Base-by-base conservation (phyloP, 1,284 basidiomycete species). In the Anthracocystis setariae region DNA sequence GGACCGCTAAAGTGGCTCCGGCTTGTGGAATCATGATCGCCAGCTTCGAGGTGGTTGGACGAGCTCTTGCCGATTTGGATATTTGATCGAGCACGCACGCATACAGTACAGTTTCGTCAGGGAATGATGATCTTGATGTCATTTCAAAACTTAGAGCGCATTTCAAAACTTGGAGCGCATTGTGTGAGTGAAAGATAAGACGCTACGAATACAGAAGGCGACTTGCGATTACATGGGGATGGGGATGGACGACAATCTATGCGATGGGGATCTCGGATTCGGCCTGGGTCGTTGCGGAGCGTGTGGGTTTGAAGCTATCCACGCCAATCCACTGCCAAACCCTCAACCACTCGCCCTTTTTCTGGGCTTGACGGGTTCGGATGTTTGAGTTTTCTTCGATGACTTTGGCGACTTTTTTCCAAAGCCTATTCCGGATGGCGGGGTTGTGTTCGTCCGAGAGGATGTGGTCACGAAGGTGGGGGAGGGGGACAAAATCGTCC, bases 1-100 rank as follows among this genome's bases (percentile, higher is more conserved):
- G 95, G 33, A 89, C 95, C 51, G 93, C 90, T 27, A 98, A 98
- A 84, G 94, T 98, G 70, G 95, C 94, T 4, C 96, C 96, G n/a
- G 94, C 96, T 24, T 98, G 96, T 84, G 95, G 95, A 27, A 91
- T 95, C 69, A 94, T 95, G 93, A 97, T 98, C 82, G 90, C 91
- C 55, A 93, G 90, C 80, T 98, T 92, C 82, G 94, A 98, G 88
- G 93, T 85, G 21, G 85, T 86, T 3, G 78, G 79, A 2, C 54
- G 74, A 3, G 42, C 40, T 5, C 44, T 76, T 18, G 73, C 69
- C 8, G 73, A 73, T 56, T 20, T 72, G 18, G 63, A 72, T 12
- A 29, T 69, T 37, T 64, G 37, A 33, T n/a, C n/a, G n/a, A n/a
- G n/a, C n/a, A n/a, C n/a, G n/a, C n/a, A n/a, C n/a, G n/a, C n/a